Conservation (phyloP, 2,329 filamentous ascomycete genomes). For the Knufia fluminis region DNA sequence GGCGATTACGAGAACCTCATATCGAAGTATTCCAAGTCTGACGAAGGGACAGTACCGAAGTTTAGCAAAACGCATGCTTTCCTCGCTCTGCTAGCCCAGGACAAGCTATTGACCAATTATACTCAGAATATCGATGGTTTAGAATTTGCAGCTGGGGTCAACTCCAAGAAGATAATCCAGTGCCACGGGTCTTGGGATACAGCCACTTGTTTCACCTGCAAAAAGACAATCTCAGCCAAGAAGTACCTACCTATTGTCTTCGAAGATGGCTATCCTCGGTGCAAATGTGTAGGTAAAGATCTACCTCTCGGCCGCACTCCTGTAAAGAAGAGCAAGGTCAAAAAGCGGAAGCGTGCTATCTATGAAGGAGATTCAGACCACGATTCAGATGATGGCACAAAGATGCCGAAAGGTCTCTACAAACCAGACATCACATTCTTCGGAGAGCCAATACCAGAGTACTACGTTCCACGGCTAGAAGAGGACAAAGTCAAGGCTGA, state of each 20-base stretch:
- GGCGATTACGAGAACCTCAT: conserved; percentile 17
- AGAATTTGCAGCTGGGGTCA: conserved; percentile 76
- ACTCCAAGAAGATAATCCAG: conserved; percentile 74
- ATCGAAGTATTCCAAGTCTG: conserved; percentile 15
- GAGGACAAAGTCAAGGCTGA: conserved; percentile 74
- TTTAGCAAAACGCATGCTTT: conserved; percentile 92
- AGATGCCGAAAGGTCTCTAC: conserved; percentile 27
- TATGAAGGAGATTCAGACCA: conserved; percentile 46
- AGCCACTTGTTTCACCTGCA: conserved; percentile 78
- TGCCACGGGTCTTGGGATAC: conserved; percentile 95
- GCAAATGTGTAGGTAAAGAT: conserved; percentile 30
- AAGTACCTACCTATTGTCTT: conserved; percentile 71
- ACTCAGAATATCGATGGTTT: conserved; percentile 98
- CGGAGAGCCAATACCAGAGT: conserved; percentile 76
- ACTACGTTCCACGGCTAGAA: conserved; percentile 70
- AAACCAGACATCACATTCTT: conserved; percentile 96
- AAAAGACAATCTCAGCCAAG: conserved; percentile 63
- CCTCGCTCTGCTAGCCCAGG: conserved; percentile 75
- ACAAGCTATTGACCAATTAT: conserved; percentile 90
- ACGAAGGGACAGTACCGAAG: conserved; percentile 41
- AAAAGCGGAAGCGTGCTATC: conserved; percentile 16
- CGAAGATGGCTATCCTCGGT: conserved; percentile 66
- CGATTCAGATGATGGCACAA: conserved; percentile 58
- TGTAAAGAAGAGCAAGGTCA: conserved; percentile 27
- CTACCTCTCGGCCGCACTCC: neutral